phyloP scores from a whole-genome alignment of 768 basidiomycete genomes.

The Pholiota microspora region DNA sequence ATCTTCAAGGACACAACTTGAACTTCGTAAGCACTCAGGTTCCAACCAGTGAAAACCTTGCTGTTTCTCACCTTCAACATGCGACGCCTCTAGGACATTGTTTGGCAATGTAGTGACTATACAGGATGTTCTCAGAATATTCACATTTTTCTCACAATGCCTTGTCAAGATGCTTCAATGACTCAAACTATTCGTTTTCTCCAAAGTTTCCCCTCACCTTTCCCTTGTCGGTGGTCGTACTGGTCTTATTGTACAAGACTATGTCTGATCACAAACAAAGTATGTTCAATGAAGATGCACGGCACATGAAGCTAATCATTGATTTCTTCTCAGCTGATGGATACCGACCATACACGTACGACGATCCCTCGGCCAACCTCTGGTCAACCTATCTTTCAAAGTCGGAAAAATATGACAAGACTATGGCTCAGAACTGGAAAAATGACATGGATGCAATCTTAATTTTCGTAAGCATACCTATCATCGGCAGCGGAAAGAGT shows the following conservation, averaged over 20 bases:
- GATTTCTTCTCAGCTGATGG: constrained; percentile 4
- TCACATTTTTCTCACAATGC: too few species aligned
- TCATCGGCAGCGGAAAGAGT: neutral
- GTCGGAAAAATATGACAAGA: constrained; percentile 31
- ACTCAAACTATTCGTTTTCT: neutral
- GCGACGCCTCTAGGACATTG: too few species aligned
- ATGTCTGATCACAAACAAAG: neutral
- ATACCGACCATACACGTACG: constrained; percentile 21
- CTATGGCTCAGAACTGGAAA: constrained; percentile 35
- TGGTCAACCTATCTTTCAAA: constrained; percentile 36
- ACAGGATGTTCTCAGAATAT: too few species aligned
- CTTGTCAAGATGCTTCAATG: neutral
- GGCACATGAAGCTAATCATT: neutral
- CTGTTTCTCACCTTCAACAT: too few species aligned
- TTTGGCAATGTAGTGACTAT: too few species aligned
- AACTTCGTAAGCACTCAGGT: too few species aligned
- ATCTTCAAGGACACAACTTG: too few species aligned
- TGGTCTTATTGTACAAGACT: neutral
- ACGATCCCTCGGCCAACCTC: constrained; percentile 35
- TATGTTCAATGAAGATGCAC: too few species aligned
- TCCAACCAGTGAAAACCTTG: too few species aligned
- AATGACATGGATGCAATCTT: constrained; percentile 40
- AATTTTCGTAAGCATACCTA: constrained; percentile 30
- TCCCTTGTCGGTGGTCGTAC: neutral
- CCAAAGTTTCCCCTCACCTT: neutral